phyloP scores from a whole-genome alignment of 495 filamentous ascomycete species.

The Bombardia bombarda region DNA sequence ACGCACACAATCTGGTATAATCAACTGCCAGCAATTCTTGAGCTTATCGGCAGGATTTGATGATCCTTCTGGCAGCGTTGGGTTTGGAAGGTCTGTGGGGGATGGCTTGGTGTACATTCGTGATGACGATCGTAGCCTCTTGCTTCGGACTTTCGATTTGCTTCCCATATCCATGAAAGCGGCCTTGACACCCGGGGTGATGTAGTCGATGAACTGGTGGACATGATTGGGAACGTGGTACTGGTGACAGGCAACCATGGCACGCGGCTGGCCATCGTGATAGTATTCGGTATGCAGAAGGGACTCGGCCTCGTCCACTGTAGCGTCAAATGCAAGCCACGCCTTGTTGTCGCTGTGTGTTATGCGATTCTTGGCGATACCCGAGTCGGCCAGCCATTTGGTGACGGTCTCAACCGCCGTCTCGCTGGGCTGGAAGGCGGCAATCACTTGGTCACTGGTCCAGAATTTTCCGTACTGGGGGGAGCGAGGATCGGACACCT shows the following conservation, averaged over 20 bases:
- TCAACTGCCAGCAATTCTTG: not conserved
- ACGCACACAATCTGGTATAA: slow-evolving; percentile 1
- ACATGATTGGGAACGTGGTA: slow-evolving; percentile 47
- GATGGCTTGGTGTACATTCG: not conserved
- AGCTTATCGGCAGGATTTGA: not conserved
- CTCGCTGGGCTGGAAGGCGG: slow-evolving; percentile 29
- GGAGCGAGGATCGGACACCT: slow-evolving; percentile 48
- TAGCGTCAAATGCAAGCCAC: slow-evolving; percentile 47
- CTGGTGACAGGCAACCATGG: slow-evolving; percentile 10
- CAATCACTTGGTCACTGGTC: slow-evolving; percentile 36
- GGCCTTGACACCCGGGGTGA: slow-evolving; percentile 28
- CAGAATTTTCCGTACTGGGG: slow-evolving; percentile 44
- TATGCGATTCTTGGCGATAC: slow-evolving; percentile 30
- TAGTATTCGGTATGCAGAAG: slow-evolving; percentile 49
- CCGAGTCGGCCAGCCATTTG: slow-evolving; percentile 40
- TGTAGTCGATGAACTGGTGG: slow-evolving; percentile 45
- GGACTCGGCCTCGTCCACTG: slow-evolving; percentile 40
- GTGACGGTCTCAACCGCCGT: not conserved
- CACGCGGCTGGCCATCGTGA: slow-evolving; percentile 24
- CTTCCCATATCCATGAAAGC: not conserved
- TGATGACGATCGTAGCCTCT: not conserved
- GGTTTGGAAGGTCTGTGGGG: not conserved
- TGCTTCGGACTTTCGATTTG: not conserved
- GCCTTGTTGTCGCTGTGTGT: slow-evolving; percentile 3
- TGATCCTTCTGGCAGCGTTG: not conserved